A percentile compares a stretch with the other conserved stretches of the same genome.
These are phyloP conservation scores for Suillus spraguei DNA, from an alignment of 768 basidiomycete genomes.

Conservation along the genomic window DNA sequence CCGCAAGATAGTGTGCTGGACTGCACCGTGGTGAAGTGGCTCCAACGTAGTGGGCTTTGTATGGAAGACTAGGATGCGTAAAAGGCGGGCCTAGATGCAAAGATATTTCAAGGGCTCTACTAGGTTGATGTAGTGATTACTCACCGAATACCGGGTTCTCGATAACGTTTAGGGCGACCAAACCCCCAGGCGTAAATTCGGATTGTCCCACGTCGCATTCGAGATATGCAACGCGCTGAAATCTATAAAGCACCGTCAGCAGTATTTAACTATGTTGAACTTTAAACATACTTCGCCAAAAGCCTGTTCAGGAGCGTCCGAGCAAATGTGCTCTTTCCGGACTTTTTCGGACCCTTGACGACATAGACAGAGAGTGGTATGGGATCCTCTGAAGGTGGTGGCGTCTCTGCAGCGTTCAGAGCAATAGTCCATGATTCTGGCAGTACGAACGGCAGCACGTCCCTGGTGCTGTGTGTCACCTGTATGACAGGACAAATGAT, in stretches of 20 bases:
- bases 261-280: not conserved
- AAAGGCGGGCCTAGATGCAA: slow-evolving; percentile 74
- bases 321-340: slow-evolving; percentile 90
- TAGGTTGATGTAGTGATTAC: not conserved
- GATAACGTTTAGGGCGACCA: slow-evolving; percentile 79
- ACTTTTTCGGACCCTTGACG: slow-evolving; percentile 83
- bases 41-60: slow-evolving; percentile 81
- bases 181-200: slow-evolving; percentile 87
- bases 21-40: slow-evolving; percentile 74
- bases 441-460: slow-evolving; percentile 36
- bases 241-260: slow-evolving; percentile 43
- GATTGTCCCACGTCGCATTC: slow-evolving; percentile 95
- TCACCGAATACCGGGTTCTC: slow-evolving; percentile 72
- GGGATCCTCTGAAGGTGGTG: slow-evolving; percentile 12
- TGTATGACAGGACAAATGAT: slow-evolving; percentile 21
- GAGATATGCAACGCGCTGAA: slow-evolving; percentile 82
- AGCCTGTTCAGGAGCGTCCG: slow-evolving; percentile 73
- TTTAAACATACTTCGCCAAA: slow-evolving; percentile 46
- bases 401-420: slow-evolving; percentile 19
- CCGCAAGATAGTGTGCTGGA: slow-evolving; percentile 74
- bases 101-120: not conserved
- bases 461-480: slow-evolving; percentile 30
- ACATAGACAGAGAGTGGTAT: slow-evolving; percentile 48
- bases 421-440: slow-evolving; percentile 40
- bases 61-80: slow-evolving; percentile 75